Base-by-base conservation (phyloP, 1,139 yeast species). In the Yamadazyma blattariae region DNA sequence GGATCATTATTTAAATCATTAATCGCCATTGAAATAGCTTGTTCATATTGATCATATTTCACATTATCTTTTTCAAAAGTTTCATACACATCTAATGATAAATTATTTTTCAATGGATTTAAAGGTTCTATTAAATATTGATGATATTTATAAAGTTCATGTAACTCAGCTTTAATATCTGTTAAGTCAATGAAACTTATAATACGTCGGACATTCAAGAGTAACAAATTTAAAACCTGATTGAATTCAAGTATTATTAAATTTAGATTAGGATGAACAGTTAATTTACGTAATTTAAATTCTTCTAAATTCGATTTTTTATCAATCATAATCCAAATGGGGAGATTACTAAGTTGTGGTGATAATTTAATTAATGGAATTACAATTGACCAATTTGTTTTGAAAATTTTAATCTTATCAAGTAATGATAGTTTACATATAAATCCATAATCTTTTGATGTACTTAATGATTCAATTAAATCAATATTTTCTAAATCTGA, bases 21-120 rank as follows among this genome's bases (percentile, higher is more conserved):
- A 8, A 85, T 44, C 0, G 95, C 92, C 35, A 67, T 57, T 23
- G 60, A 63, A 3, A 87, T 76, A 1, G 97, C 96, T 25, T 64
- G 55, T 32, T 73, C 80, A 52, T 89, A 89, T 42, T 71, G 71
- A 6, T 69, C 64, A 51, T 89, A 89, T 55, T 89, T 89, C 35
- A 67, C 64, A 0, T 55, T 49, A 55, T 89, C 97, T 31, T 68
- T 62, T 52, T 86, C 95, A 54, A 89, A 88, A 4, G 73, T 71
- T 20, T 71, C 70, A 51, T 89, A 89, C 0, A 85, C 76, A 16
- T 66, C 63, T 38, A 77, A 65, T 16, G 77, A 74, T 36, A 89
- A 61, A 41, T 82, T 62, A 31, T 71, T 71, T 5, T 67, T 55
- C 33, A 82, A 66, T 0, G 97, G 96, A 51, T 85, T 85, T 27